Evolutionary conservation across 2,329 filamentous ascomycete species (phyloP).

Genomic region (Alternaria brassicicola): DNA sequence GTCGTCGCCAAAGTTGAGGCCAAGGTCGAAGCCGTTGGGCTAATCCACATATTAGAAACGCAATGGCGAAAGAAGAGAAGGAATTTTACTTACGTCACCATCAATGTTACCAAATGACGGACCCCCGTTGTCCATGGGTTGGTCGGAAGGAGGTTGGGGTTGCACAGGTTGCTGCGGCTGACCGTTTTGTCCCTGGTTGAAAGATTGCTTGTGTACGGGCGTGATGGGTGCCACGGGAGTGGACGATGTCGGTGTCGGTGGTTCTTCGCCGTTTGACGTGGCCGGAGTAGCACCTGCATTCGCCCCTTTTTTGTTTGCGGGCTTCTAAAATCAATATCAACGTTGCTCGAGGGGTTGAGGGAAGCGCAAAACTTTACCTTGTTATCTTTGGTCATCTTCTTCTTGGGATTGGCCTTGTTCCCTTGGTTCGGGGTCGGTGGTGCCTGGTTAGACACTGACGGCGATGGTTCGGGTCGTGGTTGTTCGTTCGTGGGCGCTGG

Average conservation of each 20-base stretch:
- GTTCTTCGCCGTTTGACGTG: conserved; percentile 52
- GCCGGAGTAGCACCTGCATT: conserved; percentile 50
- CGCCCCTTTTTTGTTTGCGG: conserved; percentile 48
- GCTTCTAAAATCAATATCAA: conserved; percentile 50
- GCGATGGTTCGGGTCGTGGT: conserved; percentile 55
- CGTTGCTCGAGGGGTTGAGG: conserved; percentile 26
- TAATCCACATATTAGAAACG: conserved; percentile 15
- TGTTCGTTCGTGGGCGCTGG: conserved; percentile 53
- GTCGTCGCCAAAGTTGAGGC: conserved; percentile 56
- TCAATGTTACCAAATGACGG: conserved; percentile 51
- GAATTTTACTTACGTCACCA: conserved; percentile 42
- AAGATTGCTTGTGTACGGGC: conserved; percentile 50
- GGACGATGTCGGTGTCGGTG: conserved; percentile 56
- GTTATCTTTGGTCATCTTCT: conserved; percentile 72
- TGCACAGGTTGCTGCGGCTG: conserved; percentile 40
- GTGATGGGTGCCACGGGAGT: conserved; percentile 58
- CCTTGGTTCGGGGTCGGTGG: conserved; percentile 77
- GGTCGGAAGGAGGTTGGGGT: conserved; percentile 41
- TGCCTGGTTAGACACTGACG: conserved; percentile 56
- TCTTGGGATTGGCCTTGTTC: conserved; percentile 77
- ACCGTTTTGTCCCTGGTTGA: conserved; percentile 45
- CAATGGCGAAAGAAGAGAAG: not conserved
- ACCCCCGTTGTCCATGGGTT: conserved; percentile 44
- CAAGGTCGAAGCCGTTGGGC: conserved; percentile 46
- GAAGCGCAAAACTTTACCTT: conserved; percentile 64